Percentiles rank a stretch among this genome's conserved stretches.
Evolutionary conservation across 164 flowering plant genomes (phyloP).

Genomic region (Stephania yunnanensis): DNA sequence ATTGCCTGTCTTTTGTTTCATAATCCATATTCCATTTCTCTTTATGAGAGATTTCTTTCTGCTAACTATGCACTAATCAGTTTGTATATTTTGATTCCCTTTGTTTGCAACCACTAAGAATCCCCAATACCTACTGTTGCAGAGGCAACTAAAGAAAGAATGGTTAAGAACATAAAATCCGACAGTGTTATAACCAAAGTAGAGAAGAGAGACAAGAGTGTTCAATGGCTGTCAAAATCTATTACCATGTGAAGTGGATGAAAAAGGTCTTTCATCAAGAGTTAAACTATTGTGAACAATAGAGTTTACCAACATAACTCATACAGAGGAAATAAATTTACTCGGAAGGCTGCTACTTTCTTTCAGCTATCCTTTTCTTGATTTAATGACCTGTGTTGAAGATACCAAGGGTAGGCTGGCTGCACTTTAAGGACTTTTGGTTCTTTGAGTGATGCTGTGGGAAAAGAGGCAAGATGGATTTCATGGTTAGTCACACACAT

Average conservation of each 20-base stretch:
- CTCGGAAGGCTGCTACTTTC: slow-evolving; percentile 15
- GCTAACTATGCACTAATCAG: not conserved
- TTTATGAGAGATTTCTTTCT: too few relatives aligned
- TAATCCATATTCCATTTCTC: not conserved
- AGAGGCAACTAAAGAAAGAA: not conserved
- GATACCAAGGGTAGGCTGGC: slow-evolving; percentile 76
- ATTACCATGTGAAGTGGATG: not conserved
- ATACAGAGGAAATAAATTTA: not conserved
- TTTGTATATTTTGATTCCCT: not conserved
- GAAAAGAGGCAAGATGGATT: slow-evolving; percentile 12
- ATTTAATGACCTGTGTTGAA: slow-evolving; percentile 90
- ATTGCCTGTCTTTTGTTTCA: not conserved
- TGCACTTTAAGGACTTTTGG: slow-evolving; percentile 92
- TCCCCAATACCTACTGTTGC: not conserved
- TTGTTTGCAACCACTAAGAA: not conserved
- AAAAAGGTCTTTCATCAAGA: too few relatives aligned
- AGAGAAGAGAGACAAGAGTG: too few relatives aligned
- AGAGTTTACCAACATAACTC: not conserved
- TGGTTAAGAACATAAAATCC: not conserved
- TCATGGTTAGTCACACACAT: not conserved
- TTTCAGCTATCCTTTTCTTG: slow-evolving; percentile 57
- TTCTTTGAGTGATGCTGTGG: slow-evolving; percentile 83
- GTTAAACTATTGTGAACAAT: not conserved
- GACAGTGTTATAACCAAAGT: too few relatives aligned
- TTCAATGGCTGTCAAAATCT: not conserved